Evolutionary conservation across 139 green algal species (phyloP), one percentile per base, ranked within the genome.

Genomic region (Dunaliella sp.): DNA sequence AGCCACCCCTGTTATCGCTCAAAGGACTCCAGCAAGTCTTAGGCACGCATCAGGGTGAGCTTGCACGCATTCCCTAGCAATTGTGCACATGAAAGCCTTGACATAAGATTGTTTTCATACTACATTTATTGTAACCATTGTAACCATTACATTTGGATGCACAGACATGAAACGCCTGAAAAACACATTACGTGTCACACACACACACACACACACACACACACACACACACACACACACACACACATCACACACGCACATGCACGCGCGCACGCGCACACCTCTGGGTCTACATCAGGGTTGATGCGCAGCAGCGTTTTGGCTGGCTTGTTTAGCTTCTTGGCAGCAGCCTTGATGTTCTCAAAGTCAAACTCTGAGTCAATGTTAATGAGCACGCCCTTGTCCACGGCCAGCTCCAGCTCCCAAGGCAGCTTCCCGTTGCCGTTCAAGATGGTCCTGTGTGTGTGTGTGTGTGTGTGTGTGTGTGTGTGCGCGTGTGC

Each of bases 321-420:
- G 34, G 90, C 94, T 12, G 38, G 32, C 84, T 94, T 96, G 59
- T 90, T 89, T 48, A 96, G 88, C 86, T 93, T 94, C 80, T 92
- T 95, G 57, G 92, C 92, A 0, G 91, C 92, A 1, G 86, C 87
- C 31, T 84, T 78, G 84, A 98, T 95, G 87, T 98, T 95, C 24
- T 93, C 86, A 59, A 98, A 94, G 93, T 99, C 97, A 86, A 99
- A 99, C 93, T 99, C 97, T 24, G 91, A 96, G 93, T 99, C 97
- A 2, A 98, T 89, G 90, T 99, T 99, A 89, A 99, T 88, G 30
- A 99, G 92, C 80, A 96, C 94, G 86, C 95, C 97, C 33, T 95
- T 83, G 82, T 95, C 34, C 65, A 94, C 96, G 12, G 96, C 97
- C 72, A 98, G 87, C 91, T 97, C 93, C 77, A 99, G 93, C 91